phyloP scores from a whole-genome alignment of 2,329 filamentous ascomycete genomes.

The Neurospora sp. region DNA sequence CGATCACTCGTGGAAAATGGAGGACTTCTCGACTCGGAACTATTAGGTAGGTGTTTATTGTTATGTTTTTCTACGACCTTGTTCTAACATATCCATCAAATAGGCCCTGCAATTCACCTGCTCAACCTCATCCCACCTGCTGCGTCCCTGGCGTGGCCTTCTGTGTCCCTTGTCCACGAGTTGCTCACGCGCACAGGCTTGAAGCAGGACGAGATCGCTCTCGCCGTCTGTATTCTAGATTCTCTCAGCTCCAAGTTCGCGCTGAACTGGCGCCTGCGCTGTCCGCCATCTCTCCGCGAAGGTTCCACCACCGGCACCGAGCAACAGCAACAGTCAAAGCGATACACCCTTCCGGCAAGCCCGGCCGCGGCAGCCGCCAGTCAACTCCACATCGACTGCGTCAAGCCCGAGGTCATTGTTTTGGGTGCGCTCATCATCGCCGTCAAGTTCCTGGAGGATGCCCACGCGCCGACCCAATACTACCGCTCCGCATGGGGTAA shows the following conservation, averaged over 20 bases:
- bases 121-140: constrained; percentile 56
- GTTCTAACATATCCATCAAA: constrained; percentile 6
- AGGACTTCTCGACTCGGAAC: constrained; percentile 32
- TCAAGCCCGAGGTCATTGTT: constrained; percentile 53
- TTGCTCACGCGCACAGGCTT: constrained; percentile 49
- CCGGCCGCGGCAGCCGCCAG: constrained; percentile 4
- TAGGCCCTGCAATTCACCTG: constrained; percentile 57
- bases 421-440: constrained; percentile 54
- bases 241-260: constrained; percentile 54
- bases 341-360: constrained; percentile 15
- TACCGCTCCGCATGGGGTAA: constrained; percentile 46
- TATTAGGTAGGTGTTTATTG: constrained; percentile 27
- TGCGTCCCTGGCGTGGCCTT: constrained; percentile 50
- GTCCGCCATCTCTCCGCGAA: constrained; percentile 34
- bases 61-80: constrained; percentile 27
- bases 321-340: constrained; percentile 22
- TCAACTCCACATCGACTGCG: constrained; percentile 48
- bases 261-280: constrained; percentile 50
- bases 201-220: constrained; percentile 51
- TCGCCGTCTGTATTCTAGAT: constrained; percentile 58
- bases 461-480: constrained; percentile 40
- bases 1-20: constrained; percentile 33
- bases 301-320: constrained; percentile 13
- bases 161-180: constrained; percentile 48
- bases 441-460: constrained; percentile 56